Conservation (phyloP, 1,139 yeast species). For the Dujonia santamariae region DNA sequence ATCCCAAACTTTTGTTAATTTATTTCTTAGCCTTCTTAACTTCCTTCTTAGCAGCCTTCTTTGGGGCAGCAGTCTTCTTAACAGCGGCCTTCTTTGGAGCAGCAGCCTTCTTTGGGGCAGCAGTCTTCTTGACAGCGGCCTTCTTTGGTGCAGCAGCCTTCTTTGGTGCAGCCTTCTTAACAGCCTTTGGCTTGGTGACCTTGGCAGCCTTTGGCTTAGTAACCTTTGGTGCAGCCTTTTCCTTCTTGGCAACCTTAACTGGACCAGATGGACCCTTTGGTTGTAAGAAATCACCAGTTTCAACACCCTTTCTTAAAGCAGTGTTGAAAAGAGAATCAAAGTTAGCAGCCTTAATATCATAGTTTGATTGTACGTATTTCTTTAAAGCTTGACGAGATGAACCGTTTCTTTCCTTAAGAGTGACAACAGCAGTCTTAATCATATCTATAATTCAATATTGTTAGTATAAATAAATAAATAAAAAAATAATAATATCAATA, state of each 20-base stretch:
- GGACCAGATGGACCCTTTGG: conserved; percentile 89
- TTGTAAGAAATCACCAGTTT: conserved; percentile 70
- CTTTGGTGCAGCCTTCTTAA: conserved; percentile 8
- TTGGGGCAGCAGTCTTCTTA: conserved; percentile 19
- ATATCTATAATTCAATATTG: conserved; percentile 45
- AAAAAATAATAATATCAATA: too few relatives aligned
- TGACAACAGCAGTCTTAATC: conserved; percentile 70
- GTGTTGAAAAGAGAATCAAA: conserved; percentile 76
- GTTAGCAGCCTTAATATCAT: conserved; percentile 54
- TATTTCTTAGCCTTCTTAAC: conserved; percentile 13
- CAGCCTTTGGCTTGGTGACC: conserved; percentile 11
- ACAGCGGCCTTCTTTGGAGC: conserved; percentile 17
- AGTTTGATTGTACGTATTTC: conserved; percentile 66
- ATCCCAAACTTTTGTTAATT: conserved; percentile 3
- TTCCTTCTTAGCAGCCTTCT: conserved; percentile 22
- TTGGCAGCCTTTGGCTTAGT: conserved; percentile 21
- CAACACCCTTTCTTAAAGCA: conserved; percentile 81
- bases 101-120: conserved; percentile 21
- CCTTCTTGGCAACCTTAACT: conserved; percentile 56
- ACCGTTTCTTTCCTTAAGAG: conserved; percentile 80
- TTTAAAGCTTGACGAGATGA: conserved; percentile 72
- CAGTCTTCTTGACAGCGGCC: conserved; percentile 13
- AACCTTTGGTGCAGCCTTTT: conserved; percentile 21
- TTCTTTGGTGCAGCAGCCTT: conserved; percentile 10
- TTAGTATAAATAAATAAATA: conserved; percentile 3